Percentiles rank a stretch among this genome's conserved stretches.
phyloP scores from a whole-genome alignment of 345 rosid species.

The Hypericum androsaemum region DNA sequence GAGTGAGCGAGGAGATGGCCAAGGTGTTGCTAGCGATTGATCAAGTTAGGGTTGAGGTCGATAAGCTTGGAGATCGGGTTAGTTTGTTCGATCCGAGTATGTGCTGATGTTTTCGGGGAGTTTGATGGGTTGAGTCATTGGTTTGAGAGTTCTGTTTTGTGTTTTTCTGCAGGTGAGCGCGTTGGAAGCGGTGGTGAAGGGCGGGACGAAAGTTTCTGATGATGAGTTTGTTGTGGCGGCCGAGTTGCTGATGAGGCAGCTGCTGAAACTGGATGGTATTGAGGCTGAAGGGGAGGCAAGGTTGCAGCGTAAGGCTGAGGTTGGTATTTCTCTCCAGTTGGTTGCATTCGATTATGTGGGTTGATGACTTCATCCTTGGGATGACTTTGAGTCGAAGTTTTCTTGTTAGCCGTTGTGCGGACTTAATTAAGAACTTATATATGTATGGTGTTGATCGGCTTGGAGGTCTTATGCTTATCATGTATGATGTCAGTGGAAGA shows the following conservation, averaged over 20 bases:
- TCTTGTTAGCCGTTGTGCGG: not conserved
- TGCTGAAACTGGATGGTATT: slow-evolving; percentile 71
- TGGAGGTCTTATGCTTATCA: too few relatives aligned
- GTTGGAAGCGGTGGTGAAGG: slow-evolving; percentile 51
- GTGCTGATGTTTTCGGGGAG: not conserved
- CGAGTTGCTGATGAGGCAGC: slow-evolving; percentile 79
- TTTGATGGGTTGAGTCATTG: not conserved
- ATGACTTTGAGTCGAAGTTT: not conserved
- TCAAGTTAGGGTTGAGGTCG: slow-evolving; percentile 45
- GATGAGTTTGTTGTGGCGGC: slow-evolving; percentile 54
- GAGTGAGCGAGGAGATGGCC: slow-evolving; percentile 26
- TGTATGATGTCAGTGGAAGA: too few relatives aligned
- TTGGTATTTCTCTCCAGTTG: slow-evolving; percentile 18
- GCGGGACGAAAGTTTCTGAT: slow-evolving; percentile 47
- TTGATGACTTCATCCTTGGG: not conserved
- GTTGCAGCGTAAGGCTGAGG: slow-evolving; percentile 80
- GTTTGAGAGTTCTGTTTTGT: slow-evolving; percentile 2
- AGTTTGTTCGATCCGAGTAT: slow-evolving; percentile 1
- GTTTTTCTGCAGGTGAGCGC: slow-evolving; percentile 45
- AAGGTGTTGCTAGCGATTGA: slow-evolving; percentile 49
- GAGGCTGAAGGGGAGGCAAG: slow-evolving; percentile 85
- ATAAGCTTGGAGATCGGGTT: slow-evolving; percentile 73
- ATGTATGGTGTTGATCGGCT: too few relatives aligned
- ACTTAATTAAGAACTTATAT: too few relatives aligned
- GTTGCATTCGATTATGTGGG: not conserved